Evolutionary conservation across 208 protist species (phyloP), one percentile per base, ranked within the genome.

Genomic region (Crithidia brevicula): DNA sequence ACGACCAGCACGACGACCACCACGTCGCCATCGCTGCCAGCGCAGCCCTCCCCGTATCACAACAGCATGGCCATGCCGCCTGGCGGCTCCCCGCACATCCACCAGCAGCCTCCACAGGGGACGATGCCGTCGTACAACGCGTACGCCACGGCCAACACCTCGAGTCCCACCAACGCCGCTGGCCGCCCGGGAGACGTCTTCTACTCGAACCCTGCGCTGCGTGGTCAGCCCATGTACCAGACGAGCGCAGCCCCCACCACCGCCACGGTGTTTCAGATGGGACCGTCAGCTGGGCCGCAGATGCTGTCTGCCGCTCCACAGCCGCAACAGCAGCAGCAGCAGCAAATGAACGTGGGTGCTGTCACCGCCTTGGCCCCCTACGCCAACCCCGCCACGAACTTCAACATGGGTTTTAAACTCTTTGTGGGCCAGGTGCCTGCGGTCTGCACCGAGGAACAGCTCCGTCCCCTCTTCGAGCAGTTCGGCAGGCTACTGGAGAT

Each of bases 371-470:
- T 61, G 23, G 70, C 70, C 0, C 54, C 57, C 15, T 68, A 60
- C 47, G 62, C 31, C 25, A 80, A 62, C 42, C 61, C 74, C 7
- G 49, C 51, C 15, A 63, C 58, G 13, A 82, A 86, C 69, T 83
- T 79, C 57, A 79, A 79, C 69, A 58, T 77, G 47, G 83, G 84
- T 36, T 89, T 74, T 36, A 96, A 94, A 66, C 83, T 96, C 15
- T 96, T 96, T 70, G 91, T 96, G 10, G 88, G 91, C 0, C 91
- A 94, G 73, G 88, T 96, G 25, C 88, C 91, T n/a, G 82, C 82
- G 0, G 85, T 96, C 58, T 89, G 85, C 57, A 91, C 86, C 15
- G 88, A 96, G 79, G 83, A 94, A n/a, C 80, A 89, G 66, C 77
- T 96, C 33, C 71, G 71, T 0, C 81, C 88, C 9, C 57, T 94